phyloP scores from a whole-genome alignment of 805 yeast genomes.

The Brettanomyces bruxellensis region DNA sequence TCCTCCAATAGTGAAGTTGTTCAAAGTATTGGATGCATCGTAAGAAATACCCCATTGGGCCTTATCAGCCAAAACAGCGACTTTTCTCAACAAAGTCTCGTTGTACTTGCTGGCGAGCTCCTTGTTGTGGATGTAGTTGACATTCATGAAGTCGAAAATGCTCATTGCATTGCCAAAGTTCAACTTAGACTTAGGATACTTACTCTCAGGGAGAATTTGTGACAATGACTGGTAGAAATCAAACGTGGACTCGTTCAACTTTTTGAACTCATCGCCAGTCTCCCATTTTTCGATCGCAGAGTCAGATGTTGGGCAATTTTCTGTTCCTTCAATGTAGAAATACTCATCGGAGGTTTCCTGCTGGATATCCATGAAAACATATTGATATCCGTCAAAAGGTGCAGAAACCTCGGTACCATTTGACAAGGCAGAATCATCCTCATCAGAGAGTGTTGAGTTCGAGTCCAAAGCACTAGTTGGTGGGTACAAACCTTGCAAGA shows the following conservation, averaged over 20 bases:
- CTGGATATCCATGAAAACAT: constrained; percentile 31
- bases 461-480: constrained; percentile 25
- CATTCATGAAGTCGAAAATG: constrained; percentile 33
- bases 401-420: constrained; percentile 31
- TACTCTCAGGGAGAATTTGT: constrained; percentile 17
- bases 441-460: constrained; percentile 15
- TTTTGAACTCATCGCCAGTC: constrained; percentile 23
- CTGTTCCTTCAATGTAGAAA: constrained; percentile 35
- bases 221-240: constrained; percentile 30
- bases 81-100: constrained; percentile 21
- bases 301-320: constrained; percentile 30
- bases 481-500: constrained; percentile 41
- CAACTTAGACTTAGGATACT: constrained; percentile 23
- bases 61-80: constrained; percentile 29
- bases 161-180: constrained; percentile 31
- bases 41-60: constrained; percentile 30
- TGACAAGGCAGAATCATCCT: constrained; percentile 24
- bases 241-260: constrained; percentile 26
- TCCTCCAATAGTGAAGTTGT: constrained; percentile 33
- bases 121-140: constrained; percentile 32
- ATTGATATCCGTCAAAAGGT: constrained; percentile 38
- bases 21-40: constrained; percentile 20
- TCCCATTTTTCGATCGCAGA: constrained; percentile 24
- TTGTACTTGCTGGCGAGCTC: constrained; percentile 26
- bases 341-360: constrained; percentile 26